Evolutionary conservation across 108 stramenopile species (phyloP), one percentile per base, ranked within the genome.

Genomic region (Nitzschia inconspicua): DNA sequence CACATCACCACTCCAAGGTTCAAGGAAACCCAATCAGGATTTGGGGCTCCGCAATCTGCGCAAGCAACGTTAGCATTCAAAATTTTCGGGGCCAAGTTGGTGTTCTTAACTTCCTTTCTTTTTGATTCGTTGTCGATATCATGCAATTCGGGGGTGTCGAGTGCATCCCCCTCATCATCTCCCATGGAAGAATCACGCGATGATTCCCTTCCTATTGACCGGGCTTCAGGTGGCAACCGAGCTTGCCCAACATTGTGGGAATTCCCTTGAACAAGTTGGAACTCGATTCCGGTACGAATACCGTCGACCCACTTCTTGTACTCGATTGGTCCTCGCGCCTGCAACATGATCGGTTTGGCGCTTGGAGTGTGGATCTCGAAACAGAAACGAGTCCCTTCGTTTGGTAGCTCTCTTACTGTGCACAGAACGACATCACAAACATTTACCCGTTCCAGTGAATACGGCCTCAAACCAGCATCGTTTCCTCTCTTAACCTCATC

Each of bases 331-430:
- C 94, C 93, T 51, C 86, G 63, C 7, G 94, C 94, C 61, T 97
- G 96, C n/a, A 97, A 56, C 62, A 91, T 62, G 35, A 94, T 77
- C 23, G 93, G 84, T 52, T 89, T 81, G 27, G 86, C 84, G 51
- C 74, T 86, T 3, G 96, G 94, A 23, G 87, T 93, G 48, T 94
- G 80, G 22, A 97, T 88, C 66, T 97, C 93, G 68, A 97, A 97
- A 46, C 86, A 90, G 51, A 87, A 95, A 5, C 94, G 66, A n/a
- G 73, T 57, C 0, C 78, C 74, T 56, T 89, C 89, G 30, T 71
- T 68, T 26, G 85, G 77, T 2, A 78, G 71, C 57, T 92, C 93
- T 44, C 89, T 76, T 3, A 97, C 93, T 20, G 93, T 91, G 66
- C 89, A 94, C 26, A 97, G 73, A 16, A 95, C 82, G 47, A 95